phyloP scores from a whole-genome alignment of 257 asterid genomes.

The Scutellaria baicalensis region DNA sequence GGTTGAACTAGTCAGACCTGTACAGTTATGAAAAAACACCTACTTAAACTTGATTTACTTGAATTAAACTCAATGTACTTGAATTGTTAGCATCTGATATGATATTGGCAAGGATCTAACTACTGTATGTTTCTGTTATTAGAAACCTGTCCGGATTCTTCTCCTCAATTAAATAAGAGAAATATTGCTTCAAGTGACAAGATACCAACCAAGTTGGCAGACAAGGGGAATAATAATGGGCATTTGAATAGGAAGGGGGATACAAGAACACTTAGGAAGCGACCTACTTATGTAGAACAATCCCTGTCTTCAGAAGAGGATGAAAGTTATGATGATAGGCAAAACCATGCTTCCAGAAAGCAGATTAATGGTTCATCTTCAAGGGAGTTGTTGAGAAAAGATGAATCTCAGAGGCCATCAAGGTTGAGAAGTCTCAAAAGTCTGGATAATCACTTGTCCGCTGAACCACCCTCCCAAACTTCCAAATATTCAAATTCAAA shows the following conservation, averaged over 20 bases:
- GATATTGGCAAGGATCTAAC: conserved; percentile 6
- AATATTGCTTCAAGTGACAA: conserved; percentile 21
- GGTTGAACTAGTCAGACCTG: too few species aligned
- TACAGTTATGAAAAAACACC: too few species aligned
- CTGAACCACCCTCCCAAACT: conserved; percentile 25
- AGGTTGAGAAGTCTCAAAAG: conserved; percentile 28
- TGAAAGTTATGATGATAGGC: conserved; percentile 38
- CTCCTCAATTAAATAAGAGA: conserved; percentile 22
- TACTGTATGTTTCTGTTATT: conserved; percentile 10
- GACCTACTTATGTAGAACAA: conserved; percentile 27
- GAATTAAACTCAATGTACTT: neutral
- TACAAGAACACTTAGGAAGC: conserved; percentile 28
- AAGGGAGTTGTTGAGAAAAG: conserved; percentile 17
- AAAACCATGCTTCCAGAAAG: conserved; percentile 20
- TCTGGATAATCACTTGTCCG: conserved; percentile 21
- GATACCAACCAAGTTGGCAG: conserved; percentile 26
- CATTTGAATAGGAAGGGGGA: conserved; percentile 30
- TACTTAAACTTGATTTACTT: too few species aligned
- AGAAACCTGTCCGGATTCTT: conserved; percentile 40
- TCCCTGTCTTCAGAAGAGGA: conserved; percentile 51
- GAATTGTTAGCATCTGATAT: neutral
- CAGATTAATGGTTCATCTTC: conserved; percentile 27
- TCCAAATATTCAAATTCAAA: conserved; percentile 30
- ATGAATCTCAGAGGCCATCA: conserved; percentile 24
- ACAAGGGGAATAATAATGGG: conserved; percentile 28